phyloP scores from a whole-genome alignment of 1,284 basidiomycete species.

The Marasmius oreades region DNA sequence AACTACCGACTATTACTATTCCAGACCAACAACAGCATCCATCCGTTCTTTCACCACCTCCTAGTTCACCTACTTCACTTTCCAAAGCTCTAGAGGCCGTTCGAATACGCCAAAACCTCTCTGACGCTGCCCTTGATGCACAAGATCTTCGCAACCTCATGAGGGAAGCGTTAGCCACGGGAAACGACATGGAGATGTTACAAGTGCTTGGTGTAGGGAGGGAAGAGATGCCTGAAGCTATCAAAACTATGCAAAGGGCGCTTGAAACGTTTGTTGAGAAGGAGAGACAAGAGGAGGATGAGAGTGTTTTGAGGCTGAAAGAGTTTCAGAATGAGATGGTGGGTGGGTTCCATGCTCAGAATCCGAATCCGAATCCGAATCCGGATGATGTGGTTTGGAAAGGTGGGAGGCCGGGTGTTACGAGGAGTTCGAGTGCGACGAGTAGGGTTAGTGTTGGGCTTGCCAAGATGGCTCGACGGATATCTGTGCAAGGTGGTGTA shows the following conservation, averaged over 20 bases:
- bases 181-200: conserved; percentile 63
- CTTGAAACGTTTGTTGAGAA: conserved; percentile 49
- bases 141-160: conserved; percentile 58
- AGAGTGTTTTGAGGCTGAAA: background rate
- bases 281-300: conserved; percentile 20
- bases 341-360: background rate
- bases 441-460: conserved; percentile 1
- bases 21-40: background rate
- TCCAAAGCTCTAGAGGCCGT: background rate
- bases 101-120: conserved; percentile 45
- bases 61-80: background rate
- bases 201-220: conserved; percentile 57
- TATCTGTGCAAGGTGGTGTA: conserved; percentile 21
- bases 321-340: conserved; percentile 1
- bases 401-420: background rate
- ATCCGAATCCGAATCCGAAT: background rate
- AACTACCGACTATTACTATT: background rate
- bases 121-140: conserved; percentile 51
- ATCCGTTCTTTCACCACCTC: background rate
- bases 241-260: conserved; percentile 72
- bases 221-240: conserved; percentile 74
- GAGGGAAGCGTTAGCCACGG: conserved; percentile 51
- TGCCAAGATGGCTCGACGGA: conserved; percentile 20
- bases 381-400: background rate
- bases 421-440: conserved; percentile 7